Conservation (phyloP, 2,329 filamentous ascomycete genomes). For the Aspergillus tanneri region DNA sequence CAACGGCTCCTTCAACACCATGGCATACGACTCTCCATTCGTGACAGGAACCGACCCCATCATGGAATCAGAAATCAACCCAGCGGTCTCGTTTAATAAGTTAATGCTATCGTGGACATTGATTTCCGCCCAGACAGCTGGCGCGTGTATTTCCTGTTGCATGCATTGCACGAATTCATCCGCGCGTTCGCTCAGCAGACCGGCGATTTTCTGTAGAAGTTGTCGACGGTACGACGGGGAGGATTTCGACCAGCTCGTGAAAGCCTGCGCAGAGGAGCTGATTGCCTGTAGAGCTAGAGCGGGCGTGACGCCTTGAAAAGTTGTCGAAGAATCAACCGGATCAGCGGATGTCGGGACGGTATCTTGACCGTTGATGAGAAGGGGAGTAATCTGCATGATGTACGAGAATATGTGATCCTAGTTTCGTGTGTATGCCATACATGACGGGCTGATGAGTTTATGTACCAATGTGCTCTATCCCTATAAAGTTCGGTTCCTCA, state of each 20-base stretch:
- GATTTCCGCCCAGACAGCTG: neutral
- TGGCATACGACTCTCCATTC: slow-evolving; percentile 51
- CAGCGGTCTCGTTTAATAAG: slow-evolving; percentile 7
- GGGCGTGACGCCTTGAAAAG: slow-evolving; percentile 11
- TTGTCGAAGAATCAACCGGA: neutral
- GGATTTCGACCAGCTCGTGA: slow-evolving; percentile 5
- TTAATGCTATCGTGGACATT: neutral
- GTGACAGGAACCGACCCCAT: slow-evolving; percentile 47
- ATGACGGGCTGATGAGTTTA: no score
- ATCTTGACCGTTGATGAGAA: neutral
- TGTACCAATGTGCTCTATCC: no score
- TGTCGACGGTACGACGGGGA: neutral
- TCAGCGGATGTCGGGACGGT: neutral
- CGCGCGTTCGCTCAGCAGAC: neutral
- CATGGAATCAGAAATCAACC: slow-evolving; percentile 14
- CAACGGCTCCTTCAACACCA: slow-evolving; percentile 68
- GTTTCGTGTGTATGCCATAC: no score
- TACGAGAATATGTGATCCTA: no score
- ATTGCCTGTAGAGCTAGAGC: slow-evolving; percentile 8
- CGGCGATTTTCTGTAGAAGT: neutral
- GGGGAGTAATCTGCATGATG: neutral
- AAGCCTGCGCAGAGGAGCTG: slow-evolving; percentile 4
- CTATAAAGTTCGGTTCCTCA: neutral
- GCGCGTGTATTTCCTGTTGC: slow-evolving; percentile 10
- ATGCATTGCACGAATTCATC: neutral